Conservation (phyloP, 805 yeast genomes). For the Pichia rugopelliculosa region DNA sequence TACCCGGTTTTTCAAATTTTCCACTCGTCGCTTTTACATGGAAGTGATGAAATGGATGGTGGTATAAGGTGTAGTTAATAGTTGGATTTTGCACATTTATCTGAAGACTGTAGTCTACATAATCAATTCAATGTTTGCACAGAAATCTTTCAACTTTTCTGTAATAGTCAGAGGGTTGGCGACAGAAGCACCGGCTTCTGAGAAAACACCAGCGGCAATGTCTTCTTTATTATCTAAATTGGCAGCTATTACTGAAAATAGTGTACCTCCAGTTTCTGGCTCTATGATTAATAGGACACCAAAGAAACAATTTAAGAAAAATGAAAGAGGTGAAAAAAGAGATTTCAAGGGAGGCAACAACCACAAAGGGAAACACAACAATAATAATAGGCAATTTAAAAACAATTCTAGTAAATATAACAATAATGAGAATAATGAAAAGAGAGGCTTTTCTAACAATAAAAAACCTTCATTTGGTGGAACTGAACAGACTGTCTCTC, state of each 20-base stretch:
- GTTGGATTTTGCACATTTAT: neutral
- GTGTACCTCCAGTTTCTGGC: neutral
- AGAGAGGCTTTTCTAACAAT: neutral
- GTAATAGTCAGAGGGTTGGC: neutral
- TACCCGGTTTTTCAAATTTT: neutral
- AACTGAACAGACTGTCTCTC: conserved; percentile 11
- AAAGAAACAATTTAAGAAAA: neutral
- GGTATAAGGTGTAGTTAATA: too few relatives aligned
- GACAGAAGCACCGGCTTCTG: neutral
- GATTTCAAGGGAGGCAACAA: neutral
- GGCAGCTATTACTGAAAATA: neutral
- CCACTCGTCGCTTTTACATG: neutral
- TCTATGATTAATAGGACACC: neutral
- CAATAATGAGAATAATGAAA: neutral
- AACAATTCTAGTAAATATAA: neutral
- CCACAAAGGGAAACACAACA: neutral
- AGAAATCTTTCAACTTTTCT: neutral
- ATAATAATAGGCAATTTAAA: neutral
- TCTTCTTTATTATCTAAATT: neutral
- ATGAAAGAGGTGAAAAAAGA: neutral
- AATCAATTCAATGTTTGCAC: neutral
- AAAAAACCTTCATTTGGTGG: neutral
- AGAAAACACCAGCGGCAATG: neutral
- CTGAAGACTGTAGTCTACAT: neutral
- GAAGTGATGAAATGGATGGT: too few relatives aligned